Percentiles rank a stretch among this genome's conserved stretches.
Conservation (phyloP, 371 early-diverging fungal genomes). For the Nematocida major region DNA sequence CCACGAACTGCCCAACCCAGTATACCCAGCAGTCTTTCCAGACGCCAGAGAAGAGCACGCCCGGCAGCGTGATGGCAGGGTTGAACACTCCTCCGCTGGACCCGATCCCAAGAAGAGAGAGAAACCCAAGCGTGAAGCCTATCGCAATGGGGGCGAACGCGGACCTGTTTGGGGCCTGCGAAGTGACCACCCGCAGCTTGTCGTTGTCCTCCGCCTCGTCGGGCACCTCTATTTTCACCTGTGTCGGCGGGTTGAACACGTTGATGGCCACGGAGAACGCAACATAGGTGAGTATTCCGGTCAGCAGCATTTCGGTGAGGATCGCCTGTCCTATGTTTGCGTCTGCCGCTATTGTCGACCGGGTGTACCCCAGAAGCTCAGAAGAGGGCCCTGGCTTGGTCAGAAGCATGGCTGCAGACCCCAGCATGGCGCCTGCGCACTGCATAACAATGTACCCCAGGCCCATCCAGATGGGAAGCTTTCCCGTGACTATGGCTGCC, state of each 20-base stretch:
- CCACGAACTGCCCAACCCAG: slow-evolving; percentile 68
- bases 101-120: slow-evolving; percentile 67
- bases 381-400: slow-evolving; percentile 66
- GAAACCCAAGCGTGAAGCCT: slow-evolving; percentile 68
- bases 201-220: slow-evolving; percentile 66
- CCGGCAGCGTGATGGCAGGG: slow-evolving; percentile 68
- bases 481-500: slow-evolving; percentile 68
- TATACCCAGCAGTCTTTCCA: slow-evolving; percentile 68
- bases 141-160: slow-evolving; percentile 64
- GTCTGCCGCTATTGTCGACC: slow-evolving; percentile 44
- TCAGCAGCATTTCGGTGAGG: slow-evolving; percentile 67
- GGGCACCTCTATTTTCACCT: slow-evolving; percentile 49
- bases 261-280: slow-evolving; percentile 72
- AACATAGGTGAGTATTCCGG: slow-evolving; percentile 70
- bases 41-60: slow-evolving; percentile 66
- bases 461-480: slow-evolving; percentile 67
- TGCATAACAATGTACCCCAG: slow-evolving; percentile 68
- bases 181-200: slow-evolving; percentile 35
- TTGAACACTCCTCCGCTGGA: slow-evolving; percentile 72
- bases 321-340: slow-evolving; percentile 58
- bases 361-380: slow-evolving; percentile 52
- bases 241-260: slow-evolving; percentile 66
- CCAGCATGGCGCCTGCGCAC: slow-evolving; percentile 67
- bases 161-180: slow-evolving; percentile 55
- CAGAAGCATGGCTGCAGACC: slow-evolving; percentile 66